Conservation (phyloP, 2,329 filamentous ascomycete genomes). For the Aspergillus amoenus region DNA sequence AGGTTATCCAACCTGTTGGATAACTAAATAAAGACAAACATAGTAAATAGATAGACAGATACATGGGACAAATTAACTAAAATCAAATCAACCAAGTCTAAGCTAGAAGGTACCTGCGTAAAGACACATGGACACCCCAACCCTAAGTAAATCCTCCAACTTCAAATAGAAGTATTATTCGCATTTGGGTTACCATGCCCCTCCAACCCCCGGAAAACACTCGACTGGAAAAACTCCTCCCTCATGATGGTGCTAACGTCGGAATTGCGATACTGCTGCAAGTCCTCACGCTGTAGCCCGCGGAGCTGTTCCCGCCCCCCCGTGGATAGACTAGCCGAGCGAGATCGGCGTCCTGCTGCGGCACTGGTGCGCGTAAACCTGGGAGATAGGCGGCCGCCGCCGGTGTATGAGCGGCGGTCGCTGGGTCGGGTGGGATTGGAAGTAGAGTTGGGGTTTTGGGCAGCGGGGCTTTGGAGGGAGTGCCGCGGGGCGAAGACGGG, state of each 20-base stretch:
- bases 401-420: conserved; percentile 16
- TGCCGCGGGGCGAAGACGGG: conserved; percentile 35
- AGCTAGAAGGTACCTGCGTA: too few relatives aligned
- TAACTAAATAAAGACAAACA: background rate
- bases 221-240: conserved; percentile 34
- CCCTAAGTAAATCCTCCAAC: too few relatives aligned
- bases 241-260: conserved; percentile 37
- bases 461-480: conserved; percentile 11
- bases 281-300: conserved; percentile 34
- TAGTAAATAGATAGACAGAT: background rate
- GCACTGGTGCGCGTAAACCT: conserved; percentile 8
- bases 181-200: background rate
- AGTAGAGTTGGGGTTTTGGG: background rate
- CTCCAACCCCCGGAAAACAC: conserved; percentile 19
- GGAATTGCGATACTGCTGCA: conserved; percentile 38
- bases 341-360: background rate
- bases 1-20: too few relatives aligned
- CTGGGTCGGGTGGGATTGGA: conserved; percentile 9
- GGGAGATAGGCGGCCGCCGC: conserved; percentile 18
- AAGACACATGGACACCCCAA: too few relatives aligned
- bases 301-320: conserved; percentile 31
- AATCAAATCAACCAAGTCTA: too few relatives aligned
- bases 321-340: conserved; percentile 26
- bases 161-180: background rate
- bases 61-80: background rate